A percentile compares a stretch with the other conserved stretches of the same genome.
Evolutionary conservation across 2,329 filamentous ascomycete species (phyloP).

Genomic region (Aspergillus latus): DNA sequence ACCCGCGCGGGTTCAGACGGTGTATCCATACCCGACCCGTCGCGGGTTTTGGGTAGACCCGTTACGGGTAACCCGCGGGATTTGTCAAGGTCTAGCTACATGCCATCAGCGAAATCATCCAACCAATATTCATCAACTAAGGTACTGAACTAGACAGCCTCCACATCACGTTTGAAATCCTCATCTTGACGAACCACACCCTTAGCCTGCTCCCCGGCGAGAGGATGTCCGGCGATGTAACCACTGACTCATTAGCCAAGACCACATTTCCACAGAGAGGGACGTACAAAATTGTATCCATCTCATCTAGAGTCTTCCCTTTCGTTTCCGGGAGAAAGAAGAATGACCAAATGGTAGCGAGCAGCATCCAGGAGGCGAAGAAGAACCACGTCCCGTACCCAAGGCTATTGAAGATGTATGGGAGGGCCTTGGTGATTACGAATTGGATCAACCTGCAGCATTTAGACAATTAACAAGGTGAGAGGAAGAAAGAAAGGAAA

Average conservation of each 20-base stretch:
- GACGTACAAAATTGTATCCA: conserved; percentile 14
- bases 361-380: conserved; percentile 36
- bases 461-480: background rate
- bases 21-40: too few species aligned
- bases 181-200: background rate
- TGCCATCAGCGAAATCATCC: too few species aligned
- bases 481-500: background rate
- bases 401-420: conserved; percentile 42
- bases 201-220: background rate
- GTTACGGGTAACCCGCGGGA: too few species aligned
- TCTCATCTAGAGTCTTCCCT: conserved; percentile 21
- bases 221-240: background rate
- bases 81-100: too few species aligned
- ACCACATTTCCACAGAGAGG: too few species aligned
- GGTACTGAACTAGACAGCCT: too few species aligned
- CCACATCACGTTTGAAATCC: too few species aligned
- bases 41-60: too few species aligned
- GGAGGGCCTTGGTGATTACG: conserved; percentile 42
- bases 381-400: conserved; percentile 41
- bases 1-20: too few species aligned
- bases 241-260: background rate
- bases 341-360: conserved; percentile 39
- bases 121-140: too few species aligned
- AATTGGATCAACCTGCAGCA: conserved; percentile 23
- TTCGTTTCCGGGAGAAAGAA: conserved; percentile 30